These are phyloP conservation scores for Xerocomus spinulosus DNA, from an alignment of 768 basidiomycete species.

Conservation along the genomic window DNA sequence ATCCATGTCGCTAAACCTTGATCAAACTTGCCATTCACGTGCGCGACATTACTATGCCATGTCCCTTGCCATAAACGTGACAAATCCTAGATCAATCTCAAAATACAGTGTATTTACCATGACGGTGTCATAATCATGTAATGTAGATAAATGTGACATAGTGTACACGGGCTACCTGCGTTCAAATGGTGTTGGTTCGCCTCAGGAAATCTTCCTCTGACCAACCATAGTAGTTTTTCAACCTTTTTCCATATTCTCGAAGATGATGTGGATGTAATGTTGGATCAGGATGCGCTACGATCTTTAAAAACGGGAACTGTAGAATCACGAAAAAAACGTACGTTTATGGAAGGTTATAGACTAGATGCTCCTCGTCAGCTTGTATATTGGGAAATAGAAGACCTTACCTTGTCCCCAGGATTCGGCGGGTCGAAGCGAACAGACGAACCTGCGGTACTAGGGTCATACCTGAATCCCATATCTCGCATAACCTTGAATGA, in stretches of 20 bases:
- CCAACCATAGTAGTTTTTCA: constrained; percentile 70
- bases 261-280: constrained; percentile 51
- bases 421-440: constrained; percentile 79
- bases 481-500: constrained; percentile 61
- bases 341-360: constrained; percentile 78
- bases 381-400: background rate
- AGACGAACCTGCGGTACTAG: constrained; percentile 75
- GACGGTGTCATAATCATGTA: background rate
- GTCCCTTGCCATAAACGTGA: no score
- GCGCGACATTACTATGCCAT: background rate
- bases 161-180: background rate
- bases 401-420: constrained; percentile 40
- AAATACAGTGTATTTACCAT: background rate
- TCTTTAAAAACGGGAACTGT: background rate
- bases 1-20: background rate
- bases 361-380: constrained; percentile 29
- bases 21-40: background rate
- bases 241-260: constrained; percentile 49
- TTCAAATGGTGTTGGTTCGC: background rate
- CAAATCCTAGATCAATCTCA: background rate
- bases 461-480: constrained; percentile 72
- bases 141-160: background rate
- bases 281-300: constrained; percentile 68
- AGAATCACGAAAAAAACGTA: constrained; percentile 25
- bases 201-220: constrained; percentile 38